These are phyloP conservation scores for Pyricularia sp. DNA, from an alignment of 2,329 filamentous ascomycete genomes.

Conservation along the genomic window DNA sequence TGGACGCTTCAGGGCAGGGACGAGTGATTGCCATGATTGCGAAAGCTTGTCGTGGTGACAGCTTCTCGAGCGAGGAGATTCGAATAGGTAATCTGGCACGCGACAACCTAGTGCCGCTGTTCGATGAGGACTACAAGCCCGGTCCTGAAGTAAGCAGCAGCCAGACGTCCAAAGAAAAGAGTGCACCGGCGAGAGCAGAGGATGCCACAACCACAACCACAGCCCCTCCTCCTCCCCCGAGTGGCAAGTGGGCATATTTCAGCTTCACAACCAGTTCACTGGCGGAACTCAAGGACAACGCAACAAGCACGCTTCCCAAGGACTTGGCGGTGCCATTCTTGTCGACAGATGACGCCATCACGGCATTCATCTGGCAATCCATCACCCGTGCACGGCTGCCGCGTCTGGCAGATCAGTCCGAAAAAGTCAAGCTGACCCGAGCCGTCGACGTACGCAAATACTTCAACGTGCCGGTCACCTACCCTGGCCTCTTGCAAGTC, in stretches of 20 bases:
- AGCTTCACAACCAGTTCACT: conserved; percentile 28
- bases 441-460: conserved; percentile 37
- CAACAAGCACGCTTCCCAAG: conserved; percentile 14
- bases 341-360: conserved; percentile 45
- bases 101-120: conserved; percentile 24
- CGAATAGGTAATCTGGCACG: conserved; percentile 21
- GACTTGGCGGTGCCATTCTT: conserved; percentile 21
- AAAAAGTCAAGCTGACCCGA: conserved; percentile 28
- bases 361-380: conserved; percentile 39
- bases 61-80: conserved; percentile 34
- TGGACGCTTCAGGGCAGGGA: conserved; percentile 15
- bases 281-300: conserved; percentile 27
- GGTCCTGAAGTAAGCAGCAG: conserved; percentile 23
- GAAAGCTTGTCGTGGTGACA: conserved; percentile 35
- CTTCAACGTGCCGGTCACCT: conserved; percentile 29
- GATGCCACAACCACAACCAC: conserved; percentile 3
- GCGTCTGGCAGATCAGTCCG: conserved; percentile 16
- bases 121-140: conserved; percentile 24
- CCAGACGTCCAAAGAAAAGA: conserved; percentile 20
- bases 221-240: conserved; percentile 5
- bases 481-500: conserved; percentile 38
- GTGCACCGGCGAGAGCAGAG: conserved; percentile 7
- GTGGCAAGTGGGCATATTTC: conserved; percentile 35
- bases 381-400: conserved; percentile 28
- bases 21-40: conserved; percentile 26